Conservation (phyloP, 768 basidiomycete species). For the Termitomyces sp. region DNA sequence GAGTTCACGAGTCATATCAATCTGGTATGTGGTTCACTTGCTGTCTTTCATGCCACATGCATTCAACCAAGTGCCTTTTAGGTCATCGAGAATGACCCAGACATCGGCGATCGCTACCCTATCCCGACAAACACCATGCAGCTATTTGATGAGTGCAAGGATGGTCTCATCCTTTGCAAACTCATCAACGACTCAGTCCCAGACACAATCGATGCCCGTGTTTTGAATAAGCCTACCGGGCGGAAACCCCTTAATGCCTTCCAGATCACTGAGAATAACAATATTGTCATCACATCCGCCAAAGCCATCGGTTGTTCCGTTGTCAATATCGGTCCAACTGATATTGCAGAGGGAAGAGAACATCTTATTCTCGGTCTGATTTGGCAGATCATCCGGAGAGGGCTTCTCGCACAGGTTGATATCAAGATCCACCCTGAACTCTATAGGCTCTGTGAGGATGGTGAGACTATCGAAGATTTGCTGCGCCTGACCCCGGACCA, state of each 20-base stretch:
- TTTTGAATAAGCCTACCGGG: slow-evolving; percentile 82
- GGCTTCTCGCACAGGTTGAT: slow-evolving; percentile 90
- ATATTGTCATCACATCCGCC: slow-evolving; percentile 96
- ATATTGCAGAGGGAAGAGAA: slow-evolving; percentile 89
- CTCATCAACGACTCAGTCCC: slow-evolving; percentile 99
- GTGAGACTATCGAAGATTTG: slow-evolving; percentile 95
- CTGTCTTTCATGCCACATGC: not conserved
- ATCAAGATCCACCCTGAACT: slow-evolving; percentile 98
- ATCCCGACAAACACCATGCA: slow-evolving; percentile 98
- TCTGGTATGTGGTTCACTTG: slow-evolving; percentile 45
- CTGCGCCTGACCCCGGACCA: slow-evolving; percentile 93
- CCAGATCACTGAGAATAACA: slow-evolving; percentile 99
- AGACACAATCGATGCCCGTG: slow-evolving; percentile 98
- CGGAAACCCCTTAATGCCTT: slow-evolving; percentile 92
- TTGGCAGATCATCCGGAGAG: slow-evolving; percentile 97
- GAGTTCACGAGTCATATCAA: slow-evolving; percentile 99
- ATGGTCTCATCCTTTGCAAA: slow-evolving; percentile 95
- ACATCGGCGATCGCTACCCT: slow-evolving; percentile 76
- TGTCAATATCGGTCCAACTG: slow-evolving; percentile 94
- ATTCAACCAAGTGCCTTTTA: slow-evolving; percentile 26
- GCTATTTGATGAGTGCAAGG: slow-evolving; percentile 93
- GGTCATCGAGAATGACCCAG: slow-evolving; percentile 90
- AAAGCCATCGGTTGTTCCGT: slow-evolving; percentile 98
- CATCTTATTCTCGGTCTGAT: slow-evolving; percentile 97
- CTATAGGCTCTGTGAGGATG: slow-evolving; percentile 94